Conservation (phyloP, 495 filamentous ascomycete genomes). For the Aspergillus taichungensis region DNA sequence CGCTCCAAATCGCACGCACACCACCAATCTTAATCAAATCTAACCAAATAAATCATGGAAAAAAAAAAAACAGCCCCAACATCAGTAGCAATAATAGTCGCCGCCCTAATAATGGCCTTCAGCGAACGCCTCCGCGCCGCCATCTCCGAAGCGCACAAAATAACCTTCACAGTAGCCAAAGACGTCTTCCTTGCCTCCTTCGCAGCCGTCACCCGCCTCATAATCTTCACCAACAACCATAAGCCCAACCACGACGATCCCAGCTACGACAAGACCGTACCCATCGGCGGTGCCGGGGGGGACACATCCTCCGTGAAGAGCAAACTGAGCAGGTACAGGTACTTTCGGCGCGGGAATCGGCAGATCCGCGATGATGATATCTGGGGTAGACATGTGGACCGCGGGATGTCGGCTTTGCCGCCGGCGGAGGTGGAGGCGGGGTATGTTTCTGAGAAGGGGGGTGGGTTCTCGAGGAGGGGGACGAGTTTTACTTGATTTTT, state of each 20-base stretch:
- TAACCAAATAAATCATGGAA: background rate
- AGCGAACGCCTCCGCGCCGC: slow-evolving; percentile 27
- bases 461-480: too few relatives aligned
- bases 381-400: slow-evolving; percentile 23
- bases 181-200: slow-evolving; percentile 20
- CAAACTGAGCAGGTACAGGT: slow-evolving; percentile 13
- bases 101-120: slow-evolving; percentile 37
- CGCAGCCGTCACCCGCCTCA: background rate
- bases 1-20: background rate
- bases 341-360: slow-evolving; percentile 16
- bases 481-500: too few relatives aligned
- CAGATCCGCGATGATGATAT: slow-evolving; percentile 25
- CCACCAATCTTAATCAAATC: background rate
- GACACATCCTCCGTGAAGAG: background rate
- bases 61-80: slow-evolving; percentile 19
- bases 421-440: slow-evolving; percentile 6
- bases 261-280: background rate
- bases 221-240: too few relatives aligned
- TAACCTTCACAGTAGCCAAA: slow-evolving; percentile 14
- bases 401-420: slow-evolving; percentile 6
- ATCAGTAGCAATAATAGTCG: slow-evolving; percentile 32
- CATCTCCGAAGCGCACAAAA: slow-evolving; percentile 17
- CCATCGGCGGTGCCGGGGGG: slow-evolving; percentile 8
- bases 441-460: background rate
- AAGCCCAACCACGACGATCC: too few relatives aligned